Percentiles rank a stretch among this genome's conserved stretches.
Evolutionary conservation across 2,329 filamentous ascomycete species (phyloP).

Genomic region (Beauveria sp.): DNA sequence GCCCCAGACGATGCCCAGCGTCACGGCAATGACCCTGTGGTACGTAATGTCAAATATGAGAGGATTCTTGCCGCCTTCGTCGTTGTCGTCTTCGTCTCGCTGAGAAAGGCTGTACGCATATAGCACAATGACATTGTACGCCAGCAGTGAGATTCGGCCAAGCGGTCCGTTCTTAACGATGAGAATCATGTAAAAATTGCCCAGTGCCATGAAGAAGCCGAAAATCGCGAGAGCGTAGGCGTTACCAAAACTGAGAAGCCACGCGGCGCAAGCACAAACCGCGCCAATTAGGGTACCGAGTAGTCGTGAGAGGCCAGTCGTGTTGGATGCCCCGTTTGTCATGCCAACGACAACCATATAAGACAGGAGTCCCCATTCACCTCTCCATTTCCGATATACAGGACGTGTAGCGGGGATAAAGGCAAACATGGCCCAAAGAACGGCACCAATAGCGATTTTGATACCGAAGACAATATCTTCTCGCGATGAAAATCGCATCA

Average conservation of each 20-base stretch:
- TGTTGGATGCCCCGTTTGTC: conserved; percentile 94
- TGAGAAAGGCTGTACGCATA: conserved; percentile 89
- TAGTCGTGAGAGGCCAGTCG: conserved; percentile 80
- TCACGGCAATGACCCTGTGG: conserved; percentile 81
- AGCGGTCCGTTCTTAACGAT: conserved; percentile 78
- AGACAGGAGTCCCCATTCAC: conserved; percentile 92
- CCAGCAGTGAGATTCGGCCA: conserved; percentile 87
- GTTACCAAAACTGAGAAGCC: conserved; percentile 69
- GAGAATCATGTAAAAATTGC: conserved; percentile 85
- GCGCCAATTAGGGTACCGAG: conserved; percentile 80
- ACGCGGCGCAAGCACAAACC: conserved; percentile 64
- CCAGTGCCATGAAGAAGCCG: conserved; percentile 72
- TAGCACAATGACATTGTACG: conserved; percentile 89
- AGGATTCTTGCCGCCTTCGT: conserved; percentile 77
- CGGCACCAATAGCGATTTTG: conserved; percentile 86
- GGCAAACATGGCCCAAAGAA: conserved; percentile 80
- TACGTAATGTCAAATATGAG: conserved; percentile 81
- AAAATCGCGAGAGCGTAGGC: conserved; percentile 68
- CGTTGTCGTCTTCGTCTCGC: conserved; percentile 70
- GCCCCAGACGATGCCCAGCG: conserved; percentile 84
- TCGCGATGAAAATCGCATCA: conserved; percentile 40
- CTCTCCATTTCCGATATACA: conserved; percentile 79
- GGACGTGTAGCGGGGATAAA: conserved; percentile 74
- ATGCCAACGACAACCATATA: conserved; percentile 98
- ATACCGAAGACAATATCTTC: conserved; percentile 69